Evolutionary conservation across 352 stramenopile genomes (phyloP), one percentile per base, ranked within the genome.

Genomic region (Achlya hypogyna): DNA sequence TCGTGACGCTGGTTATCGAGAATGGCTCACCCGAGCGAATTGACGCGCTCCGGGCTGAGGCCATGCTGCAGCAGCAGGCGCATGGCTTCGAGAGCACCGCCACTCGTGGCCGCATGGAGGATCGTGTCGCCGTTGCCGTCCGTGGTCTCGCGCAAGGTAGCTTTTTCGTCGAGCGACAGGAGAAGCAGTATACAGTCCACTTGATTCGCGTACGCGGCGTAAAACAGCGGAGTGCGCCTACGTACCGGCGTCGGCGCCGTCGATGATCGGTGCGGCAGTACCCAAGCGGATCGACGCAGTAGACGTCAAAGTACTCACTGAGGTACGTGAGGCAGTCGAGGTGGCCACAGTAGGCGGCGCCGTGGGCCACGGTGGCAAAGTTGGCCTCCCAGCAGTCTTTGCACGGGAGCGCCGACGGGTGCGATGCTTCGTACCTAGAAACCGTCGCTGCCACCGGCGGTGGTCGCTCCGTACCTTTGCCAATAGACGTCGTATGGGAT

Each of bases 151-250:
- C 38, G 51, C 22, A 63, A 18, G 10, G 43, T 62, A n/a, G 51
- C 56, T 42, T 49, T 34, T 3, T 53, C 56, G 32, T 63, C 51
- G 20, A 64, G 20, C 27, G 49, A 58, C 2, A 88, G n/a, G 1
- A 91, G 52, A n/a, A 82, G 83, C 25, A 51, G 56, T 1, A 84
- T 74, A 18, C 66, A 76, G 9, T 78, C 74, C 12, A 82, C 18
- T 38, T 91, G 79, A 0, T 76, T 70, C 0, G 81, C 74, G 53
- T 86, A 89, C 42, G 80, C 88, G 4, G 83, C 81, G 60, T 89
- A 91, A 69, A 88, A 91, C 5, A 91, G 52, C 5, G 83, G 79
- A 0, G 81, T 86, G 0, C 81, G 78, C 2, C 83, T 82, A 53
- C 88, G 31, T 56, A n/a, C 42, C 42, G 42, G 22, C 42, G 18